Evolutionary conservation across 164 flowering plant species (phyloP), one percentile per base, ranked within the genome.

Genomic region (Kingdonia uniflora): DNA sequence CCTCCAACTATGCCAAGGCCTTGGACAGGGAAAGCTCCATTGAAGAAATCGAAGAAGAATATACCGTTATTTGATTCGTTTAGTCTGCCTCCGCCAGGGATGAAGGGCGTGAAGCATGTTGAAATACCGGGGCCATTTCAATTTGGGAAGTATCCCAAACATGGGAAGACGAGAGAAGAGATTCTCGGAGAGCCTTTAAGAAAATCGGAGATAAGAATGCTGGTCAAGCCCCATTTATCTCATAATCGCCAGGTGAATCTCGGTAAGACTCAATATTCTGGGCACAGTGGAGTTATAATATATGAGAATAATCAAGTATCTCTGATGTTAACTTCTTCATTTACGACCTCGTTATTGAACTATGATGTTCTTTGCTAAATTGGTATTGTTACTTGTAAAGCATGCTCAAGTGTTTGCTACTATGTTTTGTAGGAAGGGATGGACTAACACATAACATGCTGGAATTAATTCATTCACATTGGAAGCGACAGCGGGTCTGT

Each of bases 381-480:
- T n/a, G n/a, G n/a, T n/a, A n/a, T n/a, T 35, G 3, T 21, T 0
- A 16, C 44, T 47, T 47, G 20, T 13, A 45, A 42, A 6, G 25
- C 53, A 54, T 53, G 56, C 33, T 53, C 40, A 25, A 24, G 38
- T 58, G 25, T 6, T 20, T 41, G 11, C 19, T 20, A 42, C 14
- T 49, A 21, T 55, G 6, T 47, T 47, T 47, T 59, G 57, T 66
- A 92, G 99, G 99, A 40, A 82, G 99, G 61, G 99, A 89, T 67
- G 99, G 97, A 23, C 68, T 94, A 60, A 86, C 95, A 0, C 97
- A 92, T 72, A 92, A 94, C 46, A 94, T 94, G 97, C 65, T 94
- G 80, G 99, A 89, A 55, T 55, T 94, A 72, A 44, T 94, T 62
- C 99, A 94, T 60, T 43, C 81, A 17, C 99, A 94, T 54, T 94